Percentiles rank a stretch among this genome's conserved stretches.
These are phyloP conservation scores for Fusarium austroafricanum DNA, from an alignment of 2,329 filamentous ascomycete species.

Conservation along the genomic window DNA sequence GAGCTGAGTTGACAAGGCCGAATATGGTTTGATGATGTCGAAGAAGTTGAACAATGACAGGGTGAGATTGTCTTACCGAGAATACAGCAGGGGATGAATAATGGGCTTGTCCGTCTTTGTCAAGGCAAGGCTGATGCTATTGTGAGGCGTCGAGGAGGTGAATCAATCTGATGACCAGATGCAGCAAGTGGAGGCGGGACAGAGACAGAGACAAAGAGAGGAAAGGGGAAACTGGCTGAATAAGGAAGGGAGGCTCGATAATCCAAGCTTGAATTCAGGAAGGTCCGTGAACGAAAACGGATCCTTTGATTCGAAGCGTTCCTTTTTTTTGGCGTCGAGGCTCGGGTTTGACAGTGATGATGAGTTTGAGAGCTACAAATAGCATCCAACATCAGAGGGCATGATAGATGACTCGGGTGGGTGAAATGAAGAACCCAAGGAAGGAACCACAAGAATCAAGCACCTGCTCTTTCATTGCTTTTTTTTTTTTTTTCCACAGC, in stretches of 20 bases:
- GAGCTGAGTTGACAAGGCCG: constrained; percentile 17
- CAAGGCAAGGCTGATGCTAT: constrained; percentile 8
- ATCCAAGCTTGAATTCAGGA: constrained; percentile 11
- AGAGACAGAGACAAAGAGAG: constrained; percentile 2
- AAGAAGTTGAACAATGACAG: constrained; percentile 3
- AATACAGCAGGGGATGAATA: constrained; percentile 11
- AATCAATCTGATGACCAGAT: constrained; percentile 24
- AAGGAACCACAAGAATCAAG: not conserved
- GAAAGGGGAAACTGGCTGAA: constrained; percentile 1
- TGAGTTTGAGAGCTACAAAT: not conserved
- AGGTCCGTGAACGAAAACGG: not conserved
- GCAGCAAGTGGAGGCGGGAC: constrained; percentile 27
- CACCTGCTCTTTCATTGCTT: not conserved
- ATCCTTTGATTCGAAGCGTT: constrained; percentile 1
- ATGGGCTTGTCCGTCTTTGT: constrained; percentile 29
- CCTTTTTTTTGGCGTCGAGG: constrained; percentile 7
- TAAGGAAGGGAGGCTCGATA: constrained; percentile 9
- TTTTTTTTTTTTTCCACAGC: not conserved
- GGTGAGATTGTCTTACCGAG: constrained; percentile 33
- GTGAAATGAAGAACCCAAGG: not conserved
- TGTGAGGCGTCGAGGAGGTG: constrained; percentile 18
- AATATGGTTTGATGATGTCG: not conserved
- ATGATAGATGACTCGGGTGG: not conserved
- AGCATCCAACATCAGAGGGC: not conserved
- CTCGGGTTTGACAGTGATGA: not conserved